phyloP scores from a whole-genome alignment of 169 alveolate genomes.

The Cryptosporidium ubiquitum region DNA sequence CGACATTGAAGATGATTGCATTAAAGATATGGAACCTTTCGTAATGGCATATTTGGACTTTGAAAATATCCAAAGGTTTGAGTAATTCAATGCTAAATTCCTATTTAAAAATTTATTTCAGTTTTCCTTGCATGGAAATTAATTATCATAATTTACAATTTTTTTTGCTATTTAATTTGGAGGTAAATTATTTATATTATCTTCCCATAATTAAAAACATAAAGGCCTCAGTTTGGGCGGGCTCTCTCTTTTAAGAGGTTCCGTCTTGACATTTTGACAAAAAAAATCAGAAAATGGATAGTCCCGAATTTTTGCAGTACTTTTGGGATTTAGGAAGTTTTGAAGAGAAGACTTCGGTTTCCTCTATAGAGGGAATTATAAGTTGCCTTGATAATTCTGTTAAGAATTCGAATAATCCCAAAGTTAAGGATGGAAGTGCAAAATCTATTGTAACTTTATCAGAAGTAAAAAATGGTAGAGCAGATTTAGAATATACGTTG shows the following conservation, averaged over 20 bases:
- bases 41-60: slow-evolving; percentile 64
- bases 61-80: slow-evolving; percentile 47
- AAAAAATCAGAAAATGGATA: slow-evolving; percentile 60
- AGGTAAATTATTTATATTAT: background rate
- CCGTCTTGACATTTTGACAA: slow-evolving; percentile 64
- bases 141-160: background rate
- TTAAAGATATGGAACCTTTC: slow-evolving; percentile 17
- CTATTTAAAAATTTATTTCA: background rate
- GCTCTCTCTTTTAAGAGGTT: slow-evolving; percentile 14
- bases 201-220: background rate
- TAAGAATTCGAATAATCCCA: background rate
- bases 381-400: slow-evolving; percentile 8
- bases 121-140: background rate
- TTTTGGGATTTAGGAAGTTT: slow-evolving; percentile 72
- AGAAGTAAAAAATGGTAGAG: slow-evolving; percentile 24
- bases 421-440: background rate
- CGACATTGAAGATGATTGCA: slow-evolving; percentile 1
- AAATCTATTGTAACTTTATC: slow-evolving; percentile 22
- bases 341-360: slow-evolving; percentile 37
- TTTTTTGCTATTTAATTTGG: background rate
- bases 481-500: slow-evolving; percentile 48
- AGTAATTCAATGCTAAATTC: background rate
- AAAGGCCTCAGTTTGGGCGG: slow-evolving; percentile 31
- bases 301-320: slow-evolving; percentile 68
- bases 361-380: slow-evolving; percentile 55